These are phyloP conservation scores for Sclerotiophoma versabilis DNA, from an alignment of 2,329 filamentous ascomycete genomes.

Conservation along the genomic window DNA sequence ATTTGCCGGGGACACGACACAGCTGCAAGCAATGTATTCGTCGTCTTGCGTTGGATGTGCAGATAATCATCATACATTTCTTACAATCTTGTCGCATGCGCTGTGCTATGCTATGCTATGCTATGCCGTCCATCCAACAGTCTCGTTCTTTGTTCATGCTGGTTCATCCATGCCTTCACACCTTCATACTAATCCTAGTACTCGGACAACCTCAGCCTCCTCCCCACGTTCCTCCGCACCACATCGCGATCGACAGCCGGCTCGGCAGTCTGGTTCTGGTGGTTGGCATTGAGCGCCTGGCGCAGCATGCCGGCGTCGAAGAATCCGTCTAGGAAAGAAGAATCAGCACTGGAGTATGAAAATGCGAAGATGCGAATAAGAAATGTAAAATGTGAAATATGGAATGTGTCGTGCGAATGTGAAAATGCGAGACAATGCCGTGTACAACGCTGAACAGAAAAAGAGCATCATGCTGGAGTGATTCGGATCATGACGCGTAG, in stretches of 20 bases:
- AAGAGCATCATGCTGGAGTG: not conserved
- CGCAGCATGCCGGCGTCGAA: slow-evolving; percentile 96
- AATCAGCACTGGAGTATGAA: slow-evolving; percentile 37
- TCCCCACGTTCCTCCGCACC: slow-evolving; percentile 73
- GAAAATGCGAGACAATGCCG: not conserved
- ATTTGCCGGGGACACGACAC: too few species aligned
- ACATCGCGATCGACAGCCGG: slow-evolving; percentile 66
- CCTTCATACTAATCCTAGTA: slow-evolving; percentile 63
- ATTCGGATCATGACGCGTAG: slow-evolving; percentile 5
- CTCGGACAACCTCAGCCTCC: slow-evolving; percentile 74
- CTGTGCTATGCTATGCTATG: too few species aligned
- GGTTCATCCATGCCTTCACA: too few species aligned
- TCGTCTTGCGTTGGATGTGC: too few species aligned
- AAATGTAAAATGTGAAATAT: not conserved
- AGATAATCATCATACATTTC: too few species aligned
- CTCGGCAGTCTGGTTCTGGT: slow-evolving; percentile 57
- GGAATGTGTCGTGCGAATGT: not conserved
- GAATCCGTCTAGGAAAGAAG: slow-evolving; percentile 77
- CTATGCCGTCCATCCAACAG: not conserved
- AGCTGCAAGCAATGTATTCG: too few species aligned
- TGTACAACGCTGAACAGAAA: slow-evolving; percentile 14
- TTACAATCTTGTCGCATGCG: too few species aligned
- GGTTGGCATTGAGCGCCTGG: slow-evolving; percentile 80
- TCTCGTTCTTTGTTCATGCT: too few species aligned
- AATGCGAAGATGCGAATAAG: slow-evolving; percentile 9